Conservation (phyloP, 2,329 filamentous ascomycete genomes). For the Rhynchosporium secalis region DNA sequence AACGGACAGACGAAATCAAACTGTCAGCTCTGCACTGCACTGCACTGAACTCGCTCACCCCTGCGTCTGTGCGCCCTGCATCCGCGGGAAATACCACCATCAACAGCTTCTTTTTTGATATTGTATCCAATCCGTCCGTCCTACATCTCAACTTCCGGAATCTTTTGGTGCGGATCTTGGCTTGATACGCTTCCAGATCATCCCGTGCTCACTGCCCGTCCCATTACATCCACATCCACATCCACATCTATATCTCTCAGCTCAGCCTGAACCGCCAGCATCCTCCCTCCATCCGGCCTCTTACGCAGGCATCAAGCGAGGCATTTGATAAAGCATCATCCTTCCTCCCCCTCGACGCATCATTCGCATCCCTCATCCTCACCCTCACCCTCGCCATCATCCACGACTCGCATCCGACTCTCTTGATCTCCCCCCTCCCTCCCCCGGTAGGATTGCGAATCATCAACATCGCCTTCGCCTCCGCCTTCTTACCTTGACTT, state of each 20-base stretch:
- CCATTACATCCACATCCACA: neutral
- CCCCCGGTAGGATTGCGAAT: conserved; percentile 10
- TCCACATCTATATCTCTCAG: no score
- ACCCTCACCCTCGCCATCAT: neutral
- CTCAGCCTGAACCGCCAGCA: neutral
- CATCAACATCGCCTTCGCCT: conserved; percentile 8
- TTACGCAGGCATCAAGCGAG: conserved; percentile 10
- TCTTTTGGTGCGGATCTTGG: neutral
- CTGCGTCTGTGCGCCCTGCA: conserved; percentile 15
- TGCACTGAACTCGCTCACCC: neutral
- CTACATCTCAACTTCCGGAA: neutral
- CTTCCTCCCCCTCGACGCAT: neutral
- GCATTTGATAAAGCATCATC: conserved; percentile 15
- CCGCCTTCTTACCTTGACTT: conserved; percentile 11
- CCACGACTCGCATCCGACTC: conserved; percentile 2
- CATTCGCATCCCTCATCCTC: neutral
- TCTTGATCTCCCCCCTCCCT: neutral
- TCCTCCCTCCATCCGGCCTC: neutral
- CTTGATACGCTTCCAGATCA: conserved; percentile 7
- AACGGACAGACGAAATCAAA: conserved; percentile 6
- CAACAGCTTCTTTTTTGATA: conserved; percentile 4
- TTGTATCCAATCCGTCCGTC: neutral
- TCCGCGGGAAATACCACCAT: conserved; percentile 11
- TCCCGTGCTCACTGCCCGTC: neutral
- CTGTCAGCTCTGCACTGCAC: neutral